These are phyloP conservation scores for Aspergillus piperis DNA, from an alignment of 2,329 filamentous ascomycete genomes.

Conservation along the genomic window DNA sequence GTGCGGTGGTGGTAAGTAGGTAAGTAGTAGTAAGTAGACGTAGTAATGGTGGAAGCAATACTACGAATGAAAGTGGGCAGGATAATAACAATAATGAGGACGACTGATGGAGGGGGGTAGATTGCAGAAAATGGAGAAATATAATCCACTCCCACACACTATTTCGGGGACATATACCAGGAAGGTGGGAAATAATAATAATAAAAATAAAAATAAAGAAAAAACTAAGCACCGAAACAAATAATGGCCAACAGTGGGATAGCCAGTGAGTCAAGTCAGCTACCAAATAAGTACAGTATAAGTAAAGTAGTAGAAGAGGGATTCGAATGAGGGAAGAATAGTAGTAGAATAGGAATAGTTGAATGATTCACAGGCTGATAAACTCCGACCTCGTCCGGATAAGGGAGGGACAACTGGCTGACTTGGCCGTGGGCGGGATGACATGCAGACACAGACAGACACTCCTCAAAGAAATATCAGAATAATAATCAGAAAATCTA, in stretches of 20 bases:
- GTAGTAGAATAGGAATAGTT: background rate
- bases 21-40: background rate
- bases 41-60: background rate
- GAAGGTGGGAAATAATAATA: constrained; percentile 1
- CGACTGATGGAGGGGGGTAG: background rate
- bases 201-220: constrained; percentile 21
- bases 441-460: constrained; percentile 17
- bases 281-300: no score
- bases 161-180: background rate
- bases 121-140: constrained; percentile 3
- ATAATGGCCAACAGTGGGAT: background rate
- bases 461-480: background rate
- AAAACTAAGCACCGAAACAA: constrained; percentile 2
- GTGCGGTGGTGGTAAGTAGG: constrained; percentile 8
- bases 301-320: background rate
- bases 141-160: background rate
- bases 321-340: background rate
- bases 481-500: constrained; percentile 1
- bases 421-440: constrained; percentile 17
- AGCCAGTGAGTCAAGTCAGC: no score
- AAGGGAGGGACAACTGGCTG: constrained; percentile 17
- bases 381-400: constrained; percentile 18
- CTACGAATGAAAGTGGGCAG: constrained; percentile 5
- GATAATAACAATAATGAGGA: constrained; percentile 9
- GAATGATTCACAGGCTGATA: constrained; percentile 9